Evolutionary conservation across 2,329 filamentous ascomycete species (phyloP).

Genomic region (Orbilia oligospora): DNA sequence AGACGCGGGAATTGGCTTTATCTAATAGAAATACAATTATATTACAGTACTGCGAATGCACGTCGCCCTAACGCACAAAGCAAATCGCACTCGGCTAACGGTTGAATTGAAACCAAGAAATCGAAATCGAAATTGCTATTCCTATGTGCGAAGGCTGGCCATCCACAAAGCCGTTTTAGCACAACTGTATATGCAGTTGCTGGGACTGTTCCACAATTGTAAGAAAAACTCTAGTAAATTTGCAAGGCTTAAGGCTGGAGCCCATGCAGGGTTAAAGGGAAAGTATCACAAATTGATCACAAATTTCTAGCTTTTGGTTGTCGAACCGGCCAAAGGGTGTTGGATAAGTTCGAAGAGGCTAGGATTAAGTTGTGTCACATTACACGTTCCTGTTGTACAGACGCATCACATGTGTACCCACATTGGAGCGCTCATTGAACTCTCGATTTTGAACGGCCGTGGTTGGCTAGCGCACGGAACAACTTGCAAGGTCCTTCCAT

Average conservation of each 20-base stretch:
- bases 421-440: conserved; percentile 34
- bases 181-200: background rate
- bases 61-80: conserved; percentile 1
- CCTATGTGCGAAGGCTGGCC: conserved; percentile 6
- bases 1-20: background rate
- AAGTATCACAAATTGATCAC: conserved; percentile 23
- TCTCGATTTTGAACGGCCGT: conserved; percentile 34
- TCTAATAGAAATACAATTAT: background rate
- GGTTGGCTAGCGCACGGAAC: conserved; percentile 24
- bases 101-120: conserved; percentile 8
- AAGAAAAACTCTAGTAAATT: conserved; percentile 19
- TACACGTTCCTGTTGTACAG: conserved; percentile 47
- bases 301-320: conserved; percentile 2
- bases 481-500: conserved; percentile 50
- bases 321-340: conserved; percentile 21
- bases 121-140: conserved; percentile 1
- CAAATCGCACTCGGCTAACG: conserved; percentile 10
- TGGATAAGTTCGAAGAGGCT: conserved; percentile 37
- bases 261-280: conserved; percentile 14
- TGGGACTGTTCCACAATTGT: conserved; percentile 3
- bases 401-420: conserved; percentile 54
- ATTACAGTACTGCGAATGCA: background rate
- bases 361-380: conserved; percentile 58
- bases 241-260: conserved; percentile 11
- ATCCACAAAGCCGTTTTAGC: conserved; percentile 6